Base-by-base conservation (phyloP, 2,329 filamentous ascomycete genomes). In the Incumbomyces lentus region DNA sequence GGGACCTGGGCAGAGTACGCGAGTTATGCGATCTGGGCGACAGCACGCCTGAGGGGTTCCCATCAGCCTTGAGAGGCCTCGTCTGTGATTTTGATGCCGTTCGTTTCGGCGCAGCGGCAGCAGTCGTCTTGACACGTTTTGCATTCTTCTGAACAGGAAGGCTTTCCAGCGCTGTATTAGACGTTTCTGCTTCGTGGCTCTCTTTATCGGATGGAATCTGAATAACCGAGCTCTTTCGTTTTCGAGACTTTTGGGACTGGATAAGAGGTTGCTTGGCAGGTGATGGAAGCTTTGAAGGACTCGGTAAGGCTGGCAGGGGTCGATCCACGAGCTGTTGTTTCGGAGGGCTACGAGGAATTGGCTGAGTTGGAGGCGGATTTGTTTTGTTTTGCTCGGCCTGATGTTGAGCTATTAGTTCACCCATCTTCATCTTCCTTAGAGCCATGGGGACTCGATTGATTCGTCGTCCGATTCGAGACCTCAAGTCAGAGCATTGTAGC, bases 391-490 rank as follows among this genome's bases (percentile, higher is more conserved):
- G 73, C 78, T 54, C 40, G 36, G 55, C 52, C 43, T 49, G 39
- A 30, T 61, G 58, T 44, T 60, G 58, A 40, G 56, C 56, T 41
- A 53, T 51, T 7, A 96, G 72, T 37, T 95, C 89, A 47, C 81
- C 80, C 74, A 98, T 90, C 48, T 79, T 93, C 51, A 79, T 74
- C 59, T 83, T 85, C 49, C 90, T 81, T 52, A 95, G 68, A 13
- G 81, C 75, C 57, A 79, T 76, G 6, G 92, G 92, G 44, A 96
- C 92, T 45, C 92, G 82, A 62, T 95, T 95, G 63, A 96, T 77
- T 66, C 92, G 85, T 68, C 94, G 84, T 65, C 95, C 89, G 44
- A 98, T 82, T 51, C 90, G 82, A 50, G 87, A 82, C 51, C 84
- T 79, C 33, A 96, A 75, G 52, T 85, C 85, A 63, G 90, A 84